These are phyloP conservation scores for Inosperma sp. DNA, from an alignment of 768 basidiomycete genomes.

Conservation along the genomic window DNA sequence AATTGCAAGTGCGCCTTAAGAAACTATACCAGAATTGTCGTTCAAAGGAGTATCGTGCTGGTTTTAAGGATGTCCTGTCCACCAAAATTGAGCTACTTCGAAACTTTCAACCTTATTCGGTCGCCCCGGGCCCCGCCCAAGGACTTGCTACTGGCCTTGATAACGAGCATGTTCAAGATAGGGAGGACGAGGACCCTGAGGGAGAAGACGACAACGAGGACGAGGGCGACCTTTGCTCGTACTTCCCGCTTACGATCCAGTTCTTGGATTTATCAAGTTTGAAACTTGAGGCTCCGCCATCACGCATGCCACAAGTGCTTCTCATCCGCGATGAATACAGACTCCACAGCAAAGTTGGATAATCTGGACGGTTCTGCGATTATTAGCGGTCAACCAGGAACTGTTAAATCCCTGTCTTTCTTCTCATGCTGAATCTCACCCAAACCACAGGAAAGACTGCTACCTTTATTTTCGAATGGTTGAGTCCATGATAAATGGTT, in stretches of 20 bases:
- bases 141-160: too few relatives aligned
- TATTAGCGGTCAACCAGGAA: too few relatives aligned
- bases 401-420: too few relatives aligned
- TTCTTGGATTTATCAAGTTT: conserved; percentile 1
- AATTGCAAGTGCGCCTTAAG: background rate
- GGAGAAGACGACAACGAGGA: background rate
- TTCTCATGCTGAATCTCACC: too few relatives aligned
- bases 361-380: too few relatives aligned
- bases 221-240: background rate
- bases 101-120: conserved; percentile 1
- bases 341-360: too few relatives aligned
- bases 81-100: conserved; percentile 1
- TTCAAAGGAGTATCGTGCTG: background rate
- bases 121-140: background rate
- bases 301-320: background rate
- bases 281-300: background rate
- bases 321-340: background rate
- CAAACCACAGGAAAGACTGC: conserved; percentile 10
- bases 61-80: background rate
- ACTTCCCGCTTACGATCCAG: background rate
- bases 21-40: background rate
- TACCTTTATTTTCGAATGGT: conserved; percentile 9
- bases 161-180: too few relatives aligned
- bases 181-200: background rate
- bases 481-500: conserved; percentile 2